Conservation (phyloP, 2,329 filamentous ascomycete species). For the Trichoderma gracile region DNA sequence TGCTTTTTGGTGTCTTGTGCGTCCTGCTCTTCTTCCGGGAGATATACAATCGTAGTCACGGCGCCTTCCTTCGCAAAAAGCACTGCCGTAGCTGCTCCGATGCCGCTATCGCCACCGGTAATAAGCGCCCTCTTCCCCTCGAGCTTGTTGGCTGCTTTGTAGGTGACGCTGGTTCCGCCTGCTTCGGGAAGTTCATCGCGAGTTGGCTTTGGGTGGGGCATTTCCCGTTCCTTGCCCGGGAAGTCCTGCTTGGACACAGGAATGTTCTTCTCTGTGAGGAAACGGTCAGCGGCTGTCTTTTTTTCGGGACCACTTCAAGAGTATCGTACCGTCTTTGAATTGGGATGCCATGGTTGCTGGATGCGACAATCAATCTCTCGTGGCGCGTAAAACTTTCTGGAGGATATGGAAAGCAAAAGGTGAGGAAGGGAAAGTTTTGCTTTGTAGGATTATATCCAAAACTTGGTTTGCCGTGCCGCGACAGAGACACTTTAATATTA, state of each 20-base stretch:
- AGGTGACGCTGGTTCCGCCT: constrained; percentile 54
- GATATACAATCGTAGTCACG: constrained; percentile 56
- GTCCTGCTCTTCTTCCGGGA: constrained; percentile 57
- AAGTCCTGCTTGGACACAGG: constrained; percentile 36
- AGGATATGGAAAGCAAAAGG: too few species aligned
- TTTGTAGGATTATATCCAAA: background rate
- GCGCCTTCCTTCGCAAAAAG: constrained; percentile 60
- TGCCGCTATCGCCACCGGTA: constrained; percentile 63
- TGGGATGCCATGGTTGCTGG: constrained; percentile 1
- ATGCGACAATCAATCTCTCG: background rate
- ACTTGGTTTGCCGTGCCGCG: background rate
- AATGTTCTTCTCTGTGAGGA: constrained; percentile 27
- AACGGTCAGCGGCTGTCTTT: too few species aligned
- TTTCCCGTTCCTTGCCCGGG: constrained; percentile 35
- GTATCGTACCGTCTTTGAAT: constrained; percentile 1
- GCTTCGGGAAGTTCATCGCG: constrained; percentile 67
- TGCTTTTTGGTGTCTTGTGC: constrained; percentile 54
- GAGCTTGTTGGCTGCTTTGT: constrained; percentile 19
- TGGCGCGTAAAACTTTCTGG: too few species aligned
- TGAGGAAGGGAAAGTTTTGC: background rate
- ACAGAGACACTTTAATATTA: too few species aligned
- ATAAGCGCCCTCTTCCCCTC: constrained; percentile 11
- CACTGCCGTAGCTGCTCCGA: constrained; percentile 55
- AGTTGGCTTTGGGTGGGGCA: constrained; percentile 49
- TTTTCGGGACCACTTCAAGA: too few species aligned